Evolutionary conservation across 345 rosid genomes (phyloP), one percentile per base, ranked within the genome.

Genomic region (Linum usitatissimum): DNA sequence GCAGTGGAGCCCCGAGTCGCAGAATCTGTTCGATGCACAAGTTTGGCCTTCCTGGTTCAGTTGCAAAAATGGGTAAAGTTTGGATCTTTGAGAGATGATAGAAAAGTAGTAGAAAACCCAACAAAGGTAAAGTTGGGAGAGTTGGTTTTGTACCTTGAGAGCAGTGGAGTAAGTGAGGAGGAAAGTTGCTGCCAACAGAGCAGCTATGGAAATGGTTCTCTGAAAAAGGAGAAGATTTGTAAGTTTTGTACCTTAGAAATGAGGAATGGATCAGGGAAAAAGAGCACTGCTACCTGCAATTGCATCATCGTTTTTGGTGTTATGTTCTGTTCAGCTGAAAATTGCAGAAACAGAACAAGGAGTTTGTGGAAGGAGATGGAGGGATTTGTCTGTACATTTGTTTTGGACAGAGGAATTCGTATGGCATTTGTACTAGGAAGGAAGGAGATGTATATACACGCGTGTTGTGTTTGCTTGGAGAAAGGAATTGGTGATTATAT

Each of bases 101-200:
- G n/a, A n/a, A n/a, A n/a, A n/a, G n/a, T n/a, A n/a, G n/a, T n/a
- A 9, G 15, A 15, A 28, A 60, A 38, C 23, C 57, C 14, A 53
- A 3, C 0, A n/a, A 9, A 18, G 9, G 31, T 14, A n/a, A n/a
- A n/a, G n/a, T 18, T 57, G 6, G 12, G n/a, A 28, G 10, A 4
- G 13, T 8, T 55, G 13, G 30, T 12, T 18, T 55, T 10, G 30
- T 63, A 86, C 95, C 94, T 78, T 77, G 64, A 77, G 84, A 66
- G 92, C 87, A 78, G 70, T 70, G 39, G 85, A 78, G 64, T 66
- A 64, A 61, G 42, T 39, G 64, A 80, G 61, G 65, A 91, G 68
- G 64, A 78, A 63, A 67, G 75, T 66, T 30, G 79, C n/a, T 48
- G 79, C 68, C 65, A 80, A 31, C 21, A 66, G 38, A 62, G 18